Evolutionary conservation across 2,329 filamentous ascomycete genomes (phyloP).

Genomic region (Geoglossum cookeanum): DNA sequence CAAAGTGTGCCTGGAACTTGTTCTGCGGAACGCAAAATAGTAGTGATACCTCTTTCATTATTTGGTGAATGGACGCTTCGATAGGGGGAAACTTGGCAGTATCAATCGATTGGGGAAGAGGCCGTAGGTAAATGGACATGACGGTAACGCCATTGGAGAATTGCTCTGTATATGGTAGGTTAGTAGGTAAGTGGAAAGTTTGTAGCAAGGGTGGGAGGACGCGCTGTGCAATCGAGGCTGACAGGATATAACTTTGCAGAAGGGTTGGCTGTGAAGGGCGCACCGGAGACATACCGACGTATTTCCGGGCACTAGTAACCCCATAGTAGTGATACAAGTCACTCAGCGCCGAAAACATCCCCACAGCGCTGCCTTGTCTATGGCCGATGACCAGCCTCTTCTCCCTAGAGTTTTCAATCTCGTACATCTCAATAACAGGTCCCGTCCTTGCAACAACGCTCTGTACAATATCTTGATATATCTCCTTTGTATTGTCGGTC

Average conservation of each 20-base stretch:
- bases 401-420: constrained; percentile 78
- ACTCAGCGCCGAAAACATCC: constrained; percentile 85
- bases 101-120: constrained; percentile 37
- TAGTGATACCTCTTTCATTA: constrained; percentile 94
- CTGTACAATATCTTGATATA: constrained; percentile 88
- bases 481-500: constrained; percentile 82
- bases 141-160: constrained; percentile 97
- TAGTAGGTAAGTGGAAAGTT: neutral
- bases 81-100: constrained; percentile 51
- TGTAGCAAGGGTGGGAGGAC: neutral
- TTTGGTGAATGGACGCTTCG: constrained; percentile 90
- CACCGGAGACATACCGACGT: constrained; percentile 35
- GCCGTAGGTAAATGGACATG: constrained; percentile 86
- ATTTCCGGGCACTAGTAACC: constrained; percentile 87
- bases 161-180: constrained; percentile 38
- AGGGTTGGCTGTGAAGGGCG: neutral
- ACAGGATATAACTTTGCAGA: neutral
- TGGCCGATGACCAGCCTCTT: constrained; percentile 91
- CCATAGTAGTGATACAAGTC: constrained; percentile 99
- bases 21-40: constrained; percentile 97
- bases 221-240: too few relatives aligned
- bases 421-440: constrained; percentile 94
- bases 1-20: constrained; percentile 82
- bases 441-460: constrained; percentile 69
- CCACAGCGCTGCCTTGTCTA: constrained; percentile 77